Percentiles rank a stretch among this genome's conserved stretches.
phyloP scores from a whole-genome alignment of 1,284 basidiomycete genomes.

The Microbotryum lychnidis-dioicae region DNA sequence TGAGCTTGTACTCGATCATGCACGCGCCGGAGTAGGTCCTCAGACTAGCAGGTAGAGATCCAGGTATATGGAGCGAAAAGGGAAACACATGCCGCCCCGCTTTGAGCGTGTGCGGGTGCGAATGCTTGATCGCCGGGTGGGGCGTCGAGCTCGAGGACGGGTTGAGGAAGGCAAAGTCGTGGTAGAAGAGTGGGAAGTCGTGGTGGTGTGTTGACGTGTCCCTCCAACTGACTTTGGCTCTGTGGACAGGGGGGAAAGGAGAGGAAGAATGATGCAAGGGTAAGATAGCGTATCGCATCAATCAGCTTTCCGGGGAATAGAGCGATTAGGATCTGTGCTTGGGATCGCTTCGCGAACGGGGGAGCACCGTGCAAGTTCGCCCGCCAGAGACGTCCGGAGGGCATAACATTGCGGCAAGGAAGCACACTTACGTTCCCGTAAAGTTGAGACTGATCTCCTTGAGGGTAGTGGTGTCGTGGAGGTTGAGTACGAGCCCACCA shows the following conservation, averaged over 20 bases:
- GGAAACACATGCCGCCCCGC: constrained; percentile 75
- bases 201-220: constrained; percentile 27
- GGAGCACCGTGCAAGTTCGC: constrained; percentile 41
- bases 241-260: not conserved
- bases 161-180: constrained; percentile 30
- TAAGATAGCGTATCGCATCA: too few relatives aligned
- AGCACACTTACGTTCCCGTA: constrained; percentile 54
- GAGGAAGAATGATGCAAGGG: not conserved
- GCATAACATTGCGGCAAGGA: constrained; percentile 54
- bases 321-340: not conserved
- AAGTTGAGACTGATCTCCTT: constrained; percentile 78
- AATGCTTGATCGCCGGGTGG: constrained; percentile 30
- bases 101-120: constrained; percentile 75
- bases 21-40: constrained; percentile 53
- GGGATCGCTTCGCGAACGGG: constrained; percentile 49
- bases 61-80: constrained; percentile 75
- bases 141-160: constrained; percentile 18
- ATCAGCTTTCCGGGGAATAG: too few relatives aligned
- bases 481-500: constrained; percentile 67
- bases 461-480: constrained; percentile 71
- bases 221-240: constrained; percentile 27
- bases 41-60: constrained; percentile 69
- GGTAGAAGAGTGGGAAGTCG: constrained; percentile 32
- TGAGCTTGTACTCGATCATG: constrained; percentile 73
- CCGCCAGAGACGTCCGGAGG: constrained; percentile 32